Base-by-base conservation (phyloP, 2,329 filamentous ascomycete species). In the Apiospora rasikravindrae region DNA sequence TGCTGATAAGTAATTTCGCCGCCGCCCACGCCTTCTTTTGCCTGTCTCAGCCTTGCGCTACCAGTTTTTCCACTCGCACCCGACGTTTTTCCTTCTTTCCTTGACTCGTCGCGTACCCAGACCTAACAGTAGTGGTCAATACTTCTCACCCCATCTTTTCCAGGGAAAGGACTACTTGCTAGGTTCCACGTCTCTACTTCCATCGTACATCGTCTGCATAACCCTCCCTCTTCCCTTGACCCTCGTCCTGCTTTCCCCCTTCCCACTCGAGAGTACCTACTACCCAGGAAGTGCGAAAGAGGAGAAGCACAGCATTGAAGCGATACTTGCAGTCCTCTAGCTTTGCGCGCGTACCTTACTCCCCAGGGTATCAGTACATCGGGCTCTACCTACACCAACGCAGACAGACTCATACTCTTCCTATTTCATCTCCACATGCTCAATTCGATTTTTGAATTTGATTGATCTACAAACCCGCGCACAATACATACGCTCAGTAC, bases 141-240 rank as follows among this genome's bases (percentile, higher is more conserved):
- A 64, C 57, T 69, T 49, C 44, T 44, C 67, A 69, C 67, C 67
- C 67, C 67, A 49, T 69, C 67, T 45, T 47, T 49, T 49, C 16
- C 57, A 64, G 57, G 57, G 57, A 64, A 64, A 64, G 67, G 44
- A 49, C 67, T 69, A 69, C 67, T 49, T 69, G 26, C 67, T 49
- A 69, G 67, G 67, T 69, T 69, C 67, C 67, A 69, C 67, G 67
- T 49, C 67, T 69, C 67, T 69, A 69, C 67, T 69, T 69, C 67
- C 67, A 45, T 69, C 67, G 47, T 69, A 69, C 67, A 69, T 69
- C 67, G 47, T 69, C 67, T 69, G 67, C 67, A 69, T 69, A 69
- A 69, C 47, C 67, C 67, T 68, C 69, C 67, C 57, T 64, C 57
- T 64, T 64, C 57, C 57, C 57, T 64, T 64, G 57, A 64, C 57